These are phyloP conservation scores for Boletus eberwhitei DNA, from an alignment of 768 basidiomycete species.

Conservation along the genomic window DNA sequence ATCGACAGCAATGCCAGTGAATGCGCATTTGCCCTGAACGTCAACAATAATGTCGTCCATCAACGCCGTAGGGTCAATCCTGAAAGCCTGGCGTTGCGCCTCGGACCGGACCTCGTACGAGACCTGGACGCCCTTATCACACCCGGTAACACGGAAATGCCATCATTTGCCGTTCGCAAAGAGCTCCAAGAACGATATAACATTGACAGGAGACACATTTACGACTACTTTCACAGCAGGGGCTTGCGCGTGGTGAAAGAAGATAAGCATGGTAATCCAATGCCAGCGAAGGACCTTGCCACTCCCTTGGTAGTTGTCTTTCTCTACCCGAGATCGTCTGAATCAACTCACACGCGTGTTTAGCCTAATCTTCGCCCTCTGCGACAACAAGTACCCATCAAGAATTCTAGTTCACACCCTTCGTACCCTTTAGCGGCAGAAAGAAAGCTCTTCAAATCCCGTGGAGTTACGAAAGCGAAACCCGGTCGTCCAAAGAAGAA, in stretches of 20 bases:
- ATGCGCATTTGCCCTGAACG: neutral
- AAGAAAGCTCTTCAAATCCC: slow-evolving; percentile 20
- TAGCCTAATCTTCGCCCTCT: slow-evolving; percentile 33
- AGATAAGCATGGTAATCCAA: slow-evolving; percentile 55
- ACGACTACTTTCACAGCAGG: slow-evolving; percentile 72
- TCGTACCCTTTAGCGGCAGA: slow-evolving; percentile 13
- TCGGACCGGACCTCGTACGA: slow-evolving; percentile 62
- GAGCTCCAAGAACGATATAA: slow-evolving; percentile 68
- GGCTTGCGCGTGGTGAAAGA: slow-evolving; percentile 63
- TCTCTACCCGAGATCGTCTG: slow-evolving; percentile 7
- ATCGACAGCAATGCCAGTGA: slow-evolving; percentile 7
- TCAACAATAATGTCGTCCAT: slow-evolving; percentile 12
- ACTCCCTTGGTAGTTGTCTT: slow-evolving; percentile 20
- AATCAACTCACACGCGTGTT: slow-evolving; percentile 7
- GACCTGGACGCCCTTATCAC: slow-evolving; percentile 71
- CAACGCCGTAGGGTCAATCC: slow-evolving; percentile 58
- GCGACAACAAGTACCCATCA: slow-evolving; percentile 29
- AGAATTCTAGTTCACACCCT: slow-evolving; percentile 18
- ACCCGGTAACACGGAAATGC: slow-evolving; percentile 72
- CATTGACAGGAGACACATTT: slow-evolving; percentile 71
- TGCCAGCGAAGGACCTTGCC: slow-evolving; percentile 22
- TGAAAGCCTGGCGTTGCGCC: slow-evolving; percentile 61
- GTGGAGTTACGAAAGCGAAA: slow-evolving; percentile 32
- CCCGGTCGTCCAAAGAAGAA: slow-evolving; percentile 29
- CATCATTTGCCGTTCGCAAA: slow-evolving; percentile 64